Evolutionary conservation across 352 stramenopile genomes (phyloP).

Genomic region (Phytophthora agathidicida): DNA sequence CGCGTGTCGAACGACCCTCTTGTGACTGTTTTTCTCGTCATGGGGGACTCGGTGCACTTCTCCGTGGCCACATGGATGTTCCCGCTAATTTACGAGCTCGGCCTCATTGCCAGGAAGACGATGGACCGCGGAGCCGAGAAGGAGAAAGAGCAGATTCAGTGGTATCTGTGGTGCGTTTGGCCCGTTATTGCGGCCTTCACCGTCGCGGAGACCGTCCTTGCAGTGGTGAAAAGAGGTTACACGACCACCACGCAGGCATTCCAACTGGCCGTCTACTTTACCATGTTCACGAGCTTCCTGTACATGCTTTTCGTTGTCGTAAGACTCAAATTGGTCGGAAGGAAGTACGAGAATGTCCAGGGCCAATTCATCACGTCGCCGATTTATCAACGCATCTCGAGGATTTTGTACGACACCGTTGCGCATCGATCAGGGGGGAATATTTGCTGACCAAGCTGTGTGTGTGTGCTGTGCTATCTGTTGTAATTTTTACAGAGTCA

Average conservation of each 20-base stretch:
- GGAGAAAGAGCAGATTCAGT: conserved; percentile 36
- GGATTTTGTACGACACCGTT: conserved; percentile 45
- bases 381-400: conserved; percentile 60
- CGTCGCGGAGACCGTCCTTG: conserved; percentile 30
- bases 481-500: conserved; percentile 18
- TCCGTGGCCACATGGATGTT: conserved; percentile 47
- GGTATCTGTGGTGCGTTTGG: conserved; percentile 34
- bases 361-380: conserved; percentile 59
- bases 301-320: conserved; percentile 48
- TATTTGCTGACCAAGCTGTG: neutral
- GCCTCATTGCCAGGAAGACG: conserved; percentile 41
- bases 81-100: conserved; percentile 45
- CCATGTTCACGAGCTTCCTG: conserved; percentile 46
- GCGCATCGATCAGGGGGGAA: too few relatives aligned
- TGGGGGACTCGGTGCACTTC: conserved; percentile 42
- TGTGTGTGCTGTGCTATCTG: neutral
- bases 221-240: conserved; percentile 38
- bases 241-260: conserved; percentile 43
- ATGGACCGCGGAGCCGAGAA: conserved; percentile 51
- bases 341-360: conserved; percentile 65
- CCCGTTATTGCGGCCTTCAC: conserved; percentile 31
- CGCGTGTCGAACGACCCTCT: conserved; percentile 22
- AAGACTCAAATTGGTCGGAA: conserved; percentile 47
- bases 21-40: conserved; percentile 29
- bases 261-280: conserved; percentile 43